Evolutionary conservation across 208 protist species (phyloP).

Genomic region (Trichomonas tenax): DNA sequence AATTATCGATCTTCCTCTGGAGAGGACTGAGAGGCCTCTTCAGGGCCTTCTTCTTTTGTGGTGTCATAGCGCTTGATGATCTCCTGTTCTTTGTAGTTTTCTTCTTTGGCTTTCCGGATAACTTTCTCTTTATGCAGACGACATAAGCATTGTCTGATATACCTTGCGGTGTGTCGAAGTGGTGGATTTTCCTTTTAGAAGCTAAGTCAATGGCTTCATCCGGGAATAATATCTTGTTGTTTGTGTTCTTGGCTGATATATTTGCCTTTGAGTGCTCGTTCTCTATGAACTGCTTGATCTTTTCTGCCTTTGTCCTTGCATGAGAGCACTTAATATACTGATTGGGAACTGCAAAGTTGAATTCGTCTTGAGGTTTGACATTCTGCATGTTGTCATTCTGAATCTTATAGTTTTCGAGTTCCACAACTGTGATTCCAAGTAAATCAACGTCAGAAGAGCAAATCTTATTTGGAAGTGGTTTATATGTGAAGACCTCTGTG

Average conservation of each 20-base stretch:
- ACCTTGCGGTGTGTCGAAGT: background rate
- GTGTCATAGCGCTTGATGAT: background rate
- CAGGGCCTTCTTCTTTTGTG: background rate
- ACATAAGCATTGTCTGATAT: background rate
- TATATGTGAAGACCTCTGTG: background rate
- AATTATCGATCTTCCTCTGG: background rate
- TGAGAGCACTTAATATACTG: background rate
- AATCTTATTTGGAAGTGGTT: background rate
- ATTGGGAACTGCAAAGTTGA: background rate
- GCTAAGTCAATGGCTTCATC: too few species aligned
- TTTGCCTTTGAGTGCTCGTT: background rate
- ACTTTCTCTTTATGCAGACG: background rate
- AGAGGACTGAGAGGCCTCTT: background rate
- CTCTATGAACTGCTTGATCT: background rate
- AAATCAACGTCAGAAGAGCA: background rate
- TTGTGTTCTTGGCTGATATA: background rate
- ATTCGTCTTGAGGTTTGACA: background rate
- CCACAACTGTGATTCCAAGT: background rate
- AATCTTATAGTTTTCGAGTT: background rate
- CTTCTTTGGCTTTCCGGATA: background rate
- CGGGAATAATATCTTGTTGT: background rate
- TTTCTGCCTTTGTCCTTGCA: background rate
- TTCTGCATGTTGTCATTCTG: too few species aligned
- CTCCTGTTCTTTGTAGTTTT: background rate
- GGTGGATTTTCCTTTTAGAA: background rate